Evolutionary conservation across 768 basidiomycete genomes (phyloP).

Genomic region (Tylopilus sp.): DNA sequence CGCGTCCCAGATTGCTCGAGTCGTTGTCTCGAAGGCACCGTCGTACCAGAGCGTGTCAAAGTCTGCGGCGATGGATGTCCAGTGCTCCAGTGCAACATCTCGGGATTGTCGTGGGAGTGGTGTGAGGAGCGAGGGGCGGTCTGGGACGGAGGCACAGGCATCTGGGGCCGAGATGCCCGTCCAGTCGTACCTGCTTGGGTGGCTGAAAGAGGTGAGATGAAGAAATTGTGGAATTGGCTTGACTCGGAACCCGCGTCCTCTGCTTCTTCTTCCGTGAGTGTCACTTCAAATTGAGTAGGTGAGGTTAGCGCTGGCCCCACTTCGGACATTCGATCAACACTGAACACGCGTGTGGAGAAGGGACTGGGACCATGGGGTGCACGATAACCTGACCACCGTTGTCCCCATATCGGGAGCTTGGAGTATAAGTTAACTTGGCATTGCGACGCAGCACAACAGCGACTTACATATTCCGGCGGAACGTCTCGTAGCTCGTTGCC

Average conservation of each 20-base stretch:
- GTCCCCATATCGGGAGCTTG: conserved; percentile 33
- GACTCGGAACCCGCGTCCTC: conserved; percentile 14
- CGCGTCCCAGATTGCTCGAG: neutral
- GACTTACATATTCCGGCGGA: conserved; percentile 28
- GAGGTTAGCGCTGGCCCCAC: conserved; percentile 18
- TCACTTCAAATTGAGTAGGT: conserved; percentile 20
- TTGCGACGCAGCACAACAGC: neutral
- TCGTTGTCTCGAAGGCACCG: neutral
- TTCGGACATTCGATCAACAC: conserved; percentile 20
- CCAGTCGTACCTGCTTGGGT: conserved; percentile 3
- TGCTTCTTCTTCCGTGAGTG: conserved; percentile 17
- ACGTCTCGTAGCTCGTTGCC: conserved; percentile 30
- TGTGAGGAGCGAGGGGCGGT: neutral
- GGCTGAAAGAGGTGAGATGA: conserved; percentile 10
- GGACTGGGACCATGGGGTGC: conserved; percentile 24
- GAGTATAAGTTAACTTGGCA: conserved; percentile 7
- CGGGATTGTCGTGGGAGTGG: neutral
- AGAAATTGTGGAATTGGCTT: conserved; percentile 4
- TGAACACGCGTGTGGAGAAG: conserved; percentile 22
- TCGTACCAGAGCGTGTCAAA: neutral
- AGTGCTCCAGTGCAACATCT: neutral
- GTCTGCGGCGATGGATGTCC: conserved; percentile 1
- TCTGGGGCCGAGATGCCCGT: neutral
- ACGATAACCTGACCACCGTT: conserved; percentile 26
- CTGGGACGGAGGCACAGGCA: neutral